Evolutionary conservation across 2,329 filamentous ascomycete genomes (phyloP), one percentile per base, ranked within the genome.

Genomic region (Nemania diffusa): DNA sequence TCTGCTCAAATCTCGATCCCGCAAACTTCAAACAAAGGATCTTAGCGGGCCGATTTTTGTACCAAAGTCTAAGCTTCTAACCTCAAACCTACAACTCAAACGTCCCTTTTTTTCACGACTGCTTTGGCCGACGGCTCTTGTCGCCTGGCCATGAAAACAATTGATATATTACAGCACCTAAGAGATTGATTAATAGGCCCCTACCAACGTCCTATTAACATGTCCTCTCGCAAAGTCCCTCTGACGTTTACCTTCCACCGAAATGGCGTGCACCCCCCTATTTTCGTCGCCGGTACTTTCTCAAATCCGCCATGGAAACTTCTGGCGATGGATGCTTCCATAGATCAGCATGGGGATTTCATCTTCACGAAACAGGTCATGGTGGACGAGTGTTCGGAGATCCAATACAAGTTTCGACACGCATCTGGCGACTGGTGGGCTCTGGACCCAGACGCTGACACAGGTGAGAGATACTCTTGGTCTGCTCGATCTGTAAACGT

Each of bases 401-500:
- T 92, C 71, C 88, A 92, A 73, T 94, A 93, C 84, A 94, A 93
- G 78, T 91, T 94, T 72, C 86, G 90, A 32, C 81, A 91, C 40
- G 91, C 90, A 9, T 77, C 83, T 22, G 87, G 87, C 55, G 86
- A 92, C 70, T 92, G 89, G 87, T 92, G 91, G 91, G 82, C 89
- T 26, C 78, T 92, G 52, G 87, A 93, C 72, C 88, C 92, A 65
- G 82, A 81, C 51, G 82, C 84, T 61, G 85, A 87, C 15, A 88
- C 83, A 62, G 84, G 90, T 91, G n/a, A n/a, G 55, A 71, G 83
- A 68, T 42, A 53, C 57, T 32, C 22, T 20, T 48, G 15, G 27
- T 29, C 63, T 15, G 27, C 22, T 3, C 11, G 61, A 7, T 71
- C 40, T 20, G 20, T 11, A 26, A 27, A 27, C 13, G 7, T 22